These are phyloP conservation scores for Claviceps pazoutovae DNA, from an alignment of 2,329 filamentous ascomycete genomes.

Conservation along the genomic window DNA sequence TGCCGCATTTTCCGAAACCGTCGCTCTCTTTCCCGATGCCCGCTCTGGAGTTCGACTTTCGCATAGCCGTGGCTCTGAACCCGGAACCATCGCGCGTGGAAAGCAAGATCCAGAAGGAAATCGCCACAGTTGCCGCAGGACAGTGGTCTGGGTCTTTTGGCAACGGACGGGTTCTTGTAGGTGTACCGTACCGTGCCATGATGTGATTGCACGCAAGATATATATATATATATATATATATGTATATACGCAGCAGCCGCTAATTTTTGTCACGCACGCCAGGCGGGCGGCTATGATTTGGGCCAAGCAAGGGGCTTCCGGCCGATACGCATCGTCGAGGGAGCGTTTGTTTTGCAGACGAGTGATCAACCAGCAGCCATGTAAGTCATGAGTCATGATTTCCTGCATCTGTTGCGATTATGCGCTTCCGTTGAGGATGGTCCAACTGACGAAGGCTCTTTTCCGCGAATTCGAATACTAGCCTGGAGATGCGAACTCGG, in stretches of 20 bases:
- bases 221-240: too few species aligned
- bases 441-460: background rate
- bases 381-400: slow-evolving; percentile 13
- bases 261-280: background rate
- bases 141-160: slow-evolving; percentile 35
- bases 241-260: too few species aligned
- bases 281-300: slow-evolving; percentile 29
- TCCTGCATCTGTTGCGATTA: background rate
- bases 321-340: slow-evolving; percentile 30
- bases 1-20: slow-evolving; percentile 28
- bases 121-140: slow-evolving; percentile 33
- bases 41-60: slow-evolving; percentile 34
- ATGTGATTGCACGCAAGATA: background rate
- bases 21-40: slow-evolving; percentile 30
- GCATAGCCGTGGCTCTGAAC: slow-evolving; percentile 32
- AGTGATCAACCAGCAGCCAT: slow-evolving; percentile 32
- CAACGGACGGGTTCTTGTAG: slow-evolving; percentile 31
- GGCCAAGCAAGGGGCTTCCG: slow-evolving; percentile 26
- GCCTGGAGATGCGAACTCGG: slow-evolving; percentile 30
- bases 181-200: slow-evolving; percentile 7
- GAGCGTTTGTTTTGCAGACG: slow-evolving; percentile 35
- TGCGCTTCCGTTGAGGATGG: background rate
- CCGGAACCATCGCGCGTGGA: slow-evolving; percentile 30
- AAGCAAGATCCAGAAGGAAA: slow-evolving; percentile 30
- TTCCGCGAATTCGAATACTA: slow-evolving; percentile 4